Base-by-base conservation (phyloP, 2,329 filamentous ascomycete species). In the Monosporascus sp. region DNA sequence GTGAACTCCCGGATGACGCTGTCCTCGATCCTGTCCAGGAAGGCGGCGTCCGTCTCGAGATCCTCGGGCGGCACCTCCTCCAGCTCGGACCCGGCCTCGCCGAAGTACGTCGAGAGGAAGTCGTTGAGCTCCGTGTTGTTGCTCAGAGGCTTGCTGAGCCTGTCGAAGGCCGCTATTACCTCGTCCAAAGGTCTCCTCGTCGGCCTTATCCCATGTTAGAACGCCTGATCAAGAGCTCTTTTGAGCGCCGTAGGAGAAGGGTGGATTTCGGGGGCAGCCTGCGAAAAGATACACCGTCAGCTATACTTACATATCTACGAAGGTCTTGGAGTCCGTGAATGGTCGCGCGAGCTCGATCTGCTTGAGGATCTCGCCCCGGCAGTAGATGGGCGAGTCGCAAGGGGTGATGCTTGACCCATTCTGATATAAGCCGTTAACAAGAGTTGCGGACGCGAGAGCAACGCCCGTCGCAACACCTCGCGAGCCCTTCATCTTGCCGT, bases 271-370 rank as follows among this genome's bases (percentile, higher is more conserved):
- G 31, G 8, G 9, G 31, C 2, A 35, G 31, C 9, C 31, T 35
- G 7, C 22, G 35, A 20, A 16, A 50, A 47, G 14, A 17, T 7
- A 7, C 7, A 27, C n/a, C 7, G 20, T 22, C 50, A 26, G 41
- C 40, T 19, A 51, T 24, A 69, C 74, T 71, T 71, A 83, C 81
- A 87, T 82, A 65, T 88, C 85, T 44, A 88, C 85, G 64, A 87
- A 88, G 1, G 84, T 87, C 74, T 88, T 88, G 55, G 84, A 87
- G 69, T 88, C 85, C 16, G 74, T 69, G 59, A 87, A 88, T 0
- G 84, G 84, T 24, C 72, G 73, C 2, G 85, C 85, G 9, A 87
- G 72, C 70, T 88, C 78, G 48, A 88, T 78, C 57, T 82, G 75
- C 55, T 77, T 74, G 3, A 88, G 74, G 14, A 88, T 75, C 0